phyloP scores from a whole-genome alignment of 73 alveolate genomes.

The Paramecium bursaria region DNA sequence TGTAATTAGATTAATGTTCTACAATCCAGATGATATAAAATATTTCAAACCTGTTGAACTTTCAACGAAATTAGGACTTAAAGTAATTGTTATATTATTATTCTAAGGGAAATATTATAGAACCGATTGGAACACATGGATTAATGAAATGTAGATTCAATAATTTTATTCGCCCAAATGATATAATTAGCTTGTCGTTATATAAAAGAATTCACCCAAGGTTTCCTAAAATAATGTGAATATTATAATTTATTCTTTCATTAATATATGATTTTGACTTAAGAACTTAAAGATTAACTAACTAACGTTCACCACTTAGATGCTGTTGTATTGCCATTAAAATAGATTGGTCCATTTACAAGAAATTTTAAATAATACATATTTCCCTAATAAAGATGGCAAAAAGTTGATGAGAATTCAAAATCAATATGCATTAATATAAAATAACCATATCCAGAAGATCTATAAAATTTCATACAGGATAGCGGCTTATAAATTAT shows the following conservation, averaged over 20 bases:
- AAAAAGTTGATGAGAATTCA: too few species aligned
- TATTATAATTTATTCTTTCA: too few species aligned
- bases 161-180: conserved; percentile 95
- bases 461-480: not conserved
- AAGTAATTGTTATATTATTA: conserved; percentile 63
- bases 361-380: too few species aligned
- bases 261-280: too few species aligned
- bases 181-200: conserved; percentile 94
- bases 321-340: too few species aligned
- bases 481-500: not conserved
- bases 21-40: conserved; percentile 87
- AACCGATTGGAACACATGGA: conserved; percentile 99
- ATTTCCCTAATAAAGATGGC: too few species aligned
- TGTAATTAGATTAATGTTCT: conserved; percentile 95
- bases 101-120: conserved; percentile 73
- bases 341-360: too few species aligned
- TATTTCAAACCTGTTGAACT: conserved; percentile 99
- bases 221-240: conserved; percentile 31
- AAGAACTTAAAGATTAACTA: too few species aligned
- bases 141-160: conserved; percentile 98
- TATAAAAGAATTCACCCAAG: conserved; percentile 95
- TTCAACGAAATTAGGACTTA: conserved; percentile 95
- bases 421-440: too few species aligned
- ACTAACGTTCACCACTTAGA: too few species aligned
- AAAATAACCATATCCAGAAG: too few species aligned